phyloP scores from a whole-genome alignment of 2,329 filamentous ascomycete genomes.

The Juglanconis oblonga region DNA sequence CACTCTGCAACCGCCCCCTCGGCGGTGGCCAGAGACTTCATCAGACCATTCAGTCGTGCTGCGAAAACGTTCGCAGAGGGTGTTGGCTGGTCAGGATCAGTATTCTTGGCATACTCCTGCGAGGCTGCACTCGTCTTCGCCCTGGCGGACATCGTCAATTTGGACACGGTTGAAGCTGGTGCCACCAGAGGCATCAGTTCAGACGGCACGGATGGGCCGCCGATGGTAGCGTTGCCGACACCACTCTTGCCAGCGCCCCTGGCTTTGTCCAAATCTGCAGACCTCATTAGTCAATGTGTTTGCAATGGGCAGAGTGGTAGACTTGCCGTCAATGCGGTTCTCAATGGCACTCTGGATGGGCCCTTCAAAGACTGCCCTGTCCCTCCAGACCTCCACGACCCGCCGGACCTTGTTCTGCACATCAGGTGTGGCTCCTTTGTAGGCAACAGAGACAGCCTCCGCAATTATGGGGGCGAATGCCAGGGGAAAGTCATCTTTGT shows the following conservation, averaged over 20 bases:
- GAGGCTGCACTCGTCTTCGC: conserved; percentile 68
- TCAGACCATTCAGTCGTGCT: conserved; percentile 80
- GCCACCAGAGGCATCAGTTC: conserved; percentile 76
- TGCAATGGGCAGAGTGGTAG: background rate
- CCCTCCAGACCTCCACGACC: conserved; percentile 92
- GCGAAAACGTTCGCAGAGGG: conserved; percentile 89
- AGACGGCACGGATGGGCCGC: conserved; percentile 59
- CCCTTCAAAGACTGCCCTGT: conserved; percentile 77
- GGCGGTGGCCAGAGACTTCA: conserved; percentile 83
- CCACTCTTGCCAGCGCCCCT: conserved; percentile 50
- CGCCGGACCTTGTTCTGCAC: conserved; percentile 83
- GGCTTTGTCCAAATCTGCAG: conserved; percentile 61
- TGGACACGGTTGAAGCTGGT: conserved; percentile 70
- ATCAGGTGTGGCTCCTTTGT: conserved; percentile 82
- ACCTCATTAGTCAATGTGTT: background rate
- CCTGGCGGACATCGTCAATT: conserved; percentile 66
- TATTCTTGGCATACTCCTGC: conserved; percentile 80
- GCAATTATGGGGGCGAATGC: conserved; percentile 91
- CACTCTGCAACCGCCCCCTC: conserved; percentile 87
- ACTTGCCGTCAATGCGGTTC: conserved; percentile 70
- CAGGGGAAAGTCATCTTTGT: conserved; percentile 87
- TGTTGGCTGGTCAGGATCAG: conserved; percentile 63
- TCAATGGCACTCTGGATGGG: conserved; percentile 81
- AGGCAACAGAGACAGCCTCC: conserved; percentile 85
- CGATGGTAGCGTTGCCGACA: conserved; percentile 66